These are phyloP conservation scores for Pezicula rhizophila DNA, from an alignment of 2,329 filamentous ascomycete genomes.

Conservation along the genomic window DNA sequence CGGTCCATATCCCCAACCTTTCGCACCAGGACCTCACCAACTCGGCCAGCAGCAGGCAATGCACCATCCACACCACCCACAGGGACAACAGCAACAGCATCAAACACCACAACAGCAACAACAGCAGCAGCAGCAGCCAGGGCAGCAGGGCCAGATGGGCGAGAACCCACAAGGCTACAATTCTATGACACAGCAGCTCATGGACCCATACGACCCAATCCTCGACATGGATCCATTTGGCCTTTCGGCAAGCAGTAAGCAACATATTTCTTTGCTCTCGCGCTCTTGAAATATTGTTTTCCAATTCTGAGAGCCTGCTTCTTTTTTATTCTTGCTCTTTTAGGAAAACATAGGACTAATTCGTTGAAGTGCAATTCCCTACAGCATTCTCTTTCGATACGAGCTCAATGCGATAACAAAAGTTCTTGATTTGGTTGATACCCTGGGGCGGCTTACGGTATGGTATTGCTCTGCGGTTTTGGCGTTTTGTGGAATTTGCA, in stretches of 20 bases:
- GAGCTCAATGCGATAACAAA: slow-evolving; percentile 28
- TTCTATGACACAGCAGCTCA: slow-evolving; percentile 37
- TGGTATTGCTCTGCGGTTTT: not conserved
- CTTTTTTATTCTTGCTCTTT: too few relatives aligned
- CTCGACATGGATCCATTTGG: slow-evolving; percentile 92
- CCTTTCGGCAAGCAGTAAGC: slow-evolving; percentile 67
- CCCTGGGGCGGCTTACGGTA: slow-evolving; percentile 11
- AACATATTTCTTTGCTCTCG: too few relatives aligned
- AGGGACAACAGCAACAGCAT: not conserved
- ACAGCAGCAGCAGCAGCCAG: slow-evolving; percentile 17
- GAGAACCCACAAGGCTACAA: slow-evolving; percentile 34
- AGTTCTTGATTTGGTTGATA: slow-evolving; percentile 18
- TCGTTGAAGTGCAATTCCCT: slow-evolving; percentile 66
- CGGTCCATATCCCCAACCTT: slow-evolving; percentile 56
- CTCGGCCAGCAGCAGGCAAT: slow-evolving; percentile 24
- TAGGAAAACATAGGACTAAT: too few relatives aligned
- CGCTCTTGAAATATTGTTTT: too few relatives aligned
- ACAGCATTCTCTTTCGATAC: slow-evolving; percentile 70
- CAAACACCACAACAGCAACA: slow-evolving; percentile 1
- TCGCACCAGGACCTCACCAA: slow-evolving; percentile 32
- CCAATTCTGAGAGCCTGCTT: too few relatives aligned
- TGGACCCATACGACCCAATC: slow-evolving; percentile 76
- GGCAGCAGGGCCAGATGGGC: slow-evolving; percentile 33
- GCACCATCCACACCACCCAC: slow-evolving; percentile 23
- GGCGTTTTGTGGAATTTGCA: too few relatives aligned